Evolutionary conservation across 1,284 basidiomycete genomes (phyloP).

Genomic region (Boletus semigastroideus): DNA sequence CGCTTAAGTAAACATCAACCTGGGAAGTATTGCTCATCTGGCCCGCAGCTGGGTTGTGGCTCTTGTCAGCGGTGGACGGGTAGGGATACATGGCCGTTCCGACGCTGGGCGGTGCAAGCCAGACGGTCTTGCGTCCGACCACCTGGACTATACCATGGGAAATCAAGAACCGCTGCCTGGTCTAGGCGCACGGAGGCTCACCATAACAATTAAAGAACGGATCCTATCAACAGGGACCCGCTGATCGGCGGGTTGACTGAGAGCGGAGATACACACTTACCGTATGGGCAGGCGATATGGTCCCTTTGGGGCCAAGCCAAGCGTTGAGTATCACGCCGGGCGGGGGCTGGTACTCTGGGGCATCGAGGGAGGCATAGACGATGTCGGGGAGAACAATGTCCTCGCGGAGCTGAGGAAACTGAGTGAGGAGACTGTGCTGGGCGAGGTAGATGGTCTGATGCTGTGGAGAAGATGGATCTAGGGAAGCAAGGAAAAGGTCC

Average conservation of each 20-base stretch:
- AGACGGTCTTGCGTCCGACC: conserved; percentile 87
- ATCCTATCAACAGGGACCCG: conserved; percentile 54
- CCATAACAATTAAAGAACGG: conserved; percentile 93
- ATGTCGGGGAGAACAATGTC: conserved; percentile 89
- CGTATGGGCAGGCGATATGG: conserved; percentile 89
- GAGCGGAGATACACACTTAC: conserved; percentile 46
- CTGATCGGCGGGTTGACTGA: conserved; percentile 1
- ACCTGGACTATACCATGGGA: conserved; percentile 68
- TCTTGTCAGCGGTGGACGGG: conserved; percentile 12
- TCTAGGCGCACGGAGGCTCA: conserved; percentile 33
- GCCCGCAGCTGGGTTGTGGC: conserved; percentile 39
- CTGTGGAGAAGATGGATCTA: conserved; percentile 42
- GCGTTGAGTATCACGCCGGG: conserved; percentile 76
- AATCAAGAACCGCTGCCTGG: background rate
- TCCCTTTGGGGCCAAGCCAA: conserved; percentile 84
- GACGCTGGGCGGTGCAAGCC: conserved; percentile 77
- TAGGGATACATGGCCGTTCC: conserved; percentile 29
- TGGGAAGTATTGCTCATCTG: conserved; percentile 67
- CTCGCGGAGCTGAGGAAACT: conserved; percentile 75
- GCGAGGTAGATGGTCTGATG: conserved; percentile 76
- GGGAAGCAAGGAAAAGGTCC: conserved; percentile 66
- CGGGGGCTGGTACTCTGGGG: conserved; percentile 63
- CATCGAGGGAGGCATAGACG: conserved; percentile 67
- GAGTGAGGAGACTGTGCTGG: conserved; percentile 82
- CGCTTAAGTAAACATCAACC: conserved; percentile 59